Evolutionary conservation across 1,284 basidiomycete genomes (phyloP).

Genomic region (Malassezia globosa): DNA sequence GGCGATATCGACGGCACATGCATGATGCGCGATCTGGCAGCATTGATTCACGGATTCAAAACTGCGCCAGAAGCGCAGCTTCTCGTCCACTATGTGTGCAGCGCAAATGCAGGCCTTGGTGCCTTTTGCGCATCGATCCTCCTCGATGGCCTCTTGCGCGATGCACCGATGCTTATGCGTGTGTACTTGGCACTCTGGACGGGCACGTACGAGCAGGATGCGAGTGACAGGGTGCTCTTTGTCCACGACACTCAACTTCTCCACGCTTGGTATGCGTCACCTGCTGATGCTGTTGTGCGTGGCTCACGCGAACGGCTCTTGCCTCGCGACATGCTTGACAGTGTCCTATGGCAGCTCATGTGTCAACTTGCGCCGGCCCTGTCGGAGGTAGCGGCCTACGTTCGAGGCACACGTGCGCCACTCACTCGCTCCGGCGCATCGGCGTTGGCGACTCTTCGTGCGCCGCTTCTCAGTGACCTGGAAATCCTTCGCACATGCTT

Average conservation of each 20-base stretch:
- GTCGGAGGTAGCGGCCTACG: background rate
- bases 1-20: constrained; percentile 9
- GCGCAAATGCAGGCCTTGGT: background rate
- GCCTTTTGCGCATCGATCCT: constrained; percentile 61
- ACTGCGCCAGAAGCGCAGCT: constrained; percentile 54
- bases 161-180: constrained; percentile 67
- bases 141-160: constrained; percentile 74
- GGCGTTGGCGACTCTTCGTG: background rate
- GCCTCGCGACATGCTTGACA: constrained; percentile 5
- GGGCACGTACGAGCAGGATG: constrained; percentile 36
- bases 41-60: constrained; percentile 73
- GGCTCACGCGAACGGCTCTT: constrained; percentile 10
- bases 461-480: background rate
- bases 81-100: constrained; percentile 24
- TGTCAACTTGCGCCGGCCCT: background rate
- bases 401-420: background rate
- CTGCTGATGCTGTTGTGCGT: background rate
- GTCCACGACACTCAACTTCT: constrained; percentile 3
- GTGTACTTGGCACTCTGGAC: constrained; percentile 62
- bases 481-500: constrained; percentile 1
- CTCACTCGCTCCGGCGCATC: constrained; percentile 1
- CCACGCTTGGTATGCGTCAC: background rate
- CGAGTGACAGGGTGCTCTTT: background rate
- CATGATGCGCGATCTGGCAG: constrained; percentile 56
- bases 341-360: background rate